phyloP scores from a whole-genome alignment of 2,329 filamentous ascomycete genomes.

The Pyrenochaeta sp. region DNA sequence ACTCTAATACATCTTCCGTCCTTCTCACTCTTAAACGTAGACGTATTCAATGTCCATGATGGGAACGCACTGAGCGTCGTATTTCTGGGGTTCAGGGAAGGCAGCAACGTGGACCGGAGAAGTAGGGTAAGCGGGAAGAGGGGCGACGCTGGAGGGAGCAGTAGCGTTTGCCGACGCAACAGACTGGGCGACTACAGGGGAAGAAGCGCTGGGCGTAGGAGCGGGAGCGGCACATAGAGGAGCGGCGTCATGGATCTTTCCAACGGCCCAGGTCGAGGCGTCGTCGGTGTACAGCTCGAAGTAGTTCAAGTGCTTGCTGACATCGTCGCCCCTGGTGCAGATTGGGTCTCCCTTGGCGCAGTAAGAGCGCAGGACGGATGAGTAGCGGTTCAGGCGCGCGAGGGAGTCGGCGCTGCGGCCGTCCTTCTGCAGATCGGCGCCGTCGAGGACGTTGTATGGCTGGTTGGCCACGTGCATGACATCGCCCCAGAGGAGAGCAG shows the following conservation, averaged over 20 bases:
- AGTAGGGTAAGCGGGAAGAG: constrained; percentile 28
- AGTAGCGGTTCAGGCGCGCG: constrained; percentile 33
- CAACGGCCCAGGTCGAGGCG: constrained; percentile 30
- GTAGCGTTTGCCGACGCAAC: constrained; percentile 4
- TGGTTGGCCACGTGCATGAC: constrained; percentile 27
- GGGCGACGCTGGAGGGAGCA: constrained; percentile 6
- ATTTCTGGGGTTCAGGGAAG: constrained; percentile 23
- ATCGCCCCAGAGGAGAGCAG: constrained; percentile 35
- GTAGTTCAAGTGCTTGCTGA: constrained; percentile 65
- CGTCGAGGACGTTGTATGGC: constrained; percentile 32
- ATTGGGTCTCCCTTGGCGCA: constrained; percentile 68
- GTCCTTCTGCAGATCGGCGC: constrained; percentile 20
- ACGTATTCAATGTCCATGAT: constrained; percentile 22
- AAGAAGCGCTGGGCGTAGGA: constrained; percentile 27
- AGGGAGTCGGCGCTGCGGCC: constrained; percentile 22
- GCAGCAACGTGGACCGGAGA: constrained; percentile 28
- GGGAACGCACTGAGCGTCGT: constrained; percentile 24
- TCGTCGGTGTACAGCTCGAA: constrained; percentile 44
- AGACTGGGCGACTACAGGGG: constrained; percentile 22
- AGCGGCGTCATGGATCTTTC: constrained; percentile 28
- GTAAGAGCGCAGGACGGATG: constrained; percentile 66
- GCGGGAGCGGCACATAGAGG: constrained; percentile 28
- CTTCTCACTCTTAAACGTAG: constrained; percentile 27
- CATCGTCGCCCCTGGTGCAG: constrained; percentile 68
- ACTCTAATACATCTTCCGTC: constrained; percentile 24